Evolutionary conservation across 257 asterid genomes (phyloP).

Genomic region (Eustoma russellianum): DNA sequence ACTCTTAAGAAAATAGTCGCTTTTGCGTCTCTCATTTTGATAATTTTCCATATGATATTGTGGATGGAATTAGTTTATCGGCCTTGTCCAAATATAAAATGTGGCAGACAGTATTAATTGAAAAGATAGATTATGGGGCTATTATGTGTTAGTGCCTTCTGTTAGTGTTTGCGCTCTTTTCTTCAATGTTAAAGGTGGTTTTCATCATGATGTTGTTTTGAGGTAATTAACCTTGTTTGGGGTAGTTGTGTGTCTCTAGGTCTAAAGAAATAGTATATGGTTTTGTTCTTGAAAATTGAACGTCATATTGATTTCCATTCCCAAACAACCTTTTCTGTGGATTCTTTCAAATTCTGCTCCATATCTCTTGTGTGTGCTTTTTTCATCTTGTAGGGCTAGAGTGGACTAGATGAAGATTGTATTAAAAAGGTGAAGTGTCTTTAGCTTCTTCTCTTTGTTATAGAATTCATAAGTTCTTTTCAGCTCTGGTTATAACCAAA

Average conservation of each 20-base stretch:
- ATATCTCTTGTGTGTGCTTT: slow-evolving; percentile 24
- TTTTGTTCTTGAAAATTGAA: not conserved
- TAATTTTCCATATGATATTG: not conserved
- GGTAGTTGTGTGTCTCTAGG: not conserved
- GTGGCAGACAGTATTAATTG: not conserved
- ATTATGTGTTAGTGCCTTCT: not conserved
- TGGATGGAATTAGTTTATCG: not conserved
- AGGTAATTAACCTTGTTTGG: not conserved
- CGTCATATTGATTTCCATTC: not conserved
- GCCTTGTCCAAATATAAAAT: slow-evolving; percentile 3
- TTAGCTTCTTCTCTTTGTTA: slow-evolving; percentile 12
- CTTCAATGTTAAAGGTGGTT: not conserved
- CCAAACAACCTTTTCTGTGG: not conserved
- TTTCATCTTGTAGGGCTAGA: slow-evolving; percentile 53
- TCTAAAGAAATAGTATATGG: not conserved
- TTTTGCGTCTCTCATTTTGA: too few relatives aligned
- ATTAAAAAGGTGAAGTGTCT: slow-evolving; percentile 38
- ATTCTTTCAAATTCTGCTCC: slow-evolving; percentile 11
- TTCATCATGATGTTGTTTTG: slow-evolving; percentile 1
- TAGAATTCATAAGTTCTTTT: too few relatives aligned
- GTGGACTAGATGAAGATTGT: slow-evolving; percentile 57
- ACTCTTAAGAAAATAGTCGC: too few relatives aligned
- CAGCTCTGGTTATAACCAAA: too few relatives aligned
- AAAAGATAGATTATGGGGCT: not conserved
- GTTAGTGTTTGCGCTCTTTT: not conserved